A percentile compares a stretch with the other conserved stretches of the same genome.
Conservation (phyloP, 352 stramenopile genomes). For the Phytophthora pseudosyringae region DNA sequence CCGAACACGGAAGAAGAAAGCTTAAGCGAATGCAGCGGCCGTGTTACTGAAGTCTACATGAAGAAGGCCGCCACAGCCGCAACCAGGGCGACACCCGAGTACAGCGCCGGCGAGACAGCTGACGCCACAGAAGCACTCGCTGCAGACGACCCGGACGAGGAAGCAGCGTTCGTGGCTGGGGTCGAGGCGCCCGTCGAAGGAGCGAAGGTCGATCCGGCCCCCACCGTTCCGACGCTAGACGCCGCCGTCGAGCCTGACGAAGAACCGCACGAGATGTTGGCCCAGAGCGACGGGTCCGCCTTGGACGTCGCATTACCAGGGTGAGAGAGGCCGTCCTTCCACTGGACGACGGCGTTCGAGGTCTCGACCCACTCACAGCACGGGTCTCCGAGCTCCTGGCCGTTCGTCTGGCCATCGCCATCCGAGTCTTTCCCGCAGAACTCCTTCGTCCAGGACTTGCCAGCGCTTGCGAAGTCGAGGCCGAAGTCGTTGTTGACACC, state of each 20-base stretch:
- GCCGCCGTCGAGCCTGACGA: constrained; percentile 16
- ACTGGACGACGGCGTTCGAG: constrained; percentile 31
- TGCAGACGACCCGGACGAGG: constrained; percentile 10
- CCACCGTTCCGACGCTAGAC: constrained; percentile 17
- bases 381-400: constrained; percentile 84
- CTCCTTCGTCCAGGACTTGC: constrained; percentile 37
- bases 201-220: constrained; percentile 16
- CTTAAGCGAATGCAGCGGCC: background rate
- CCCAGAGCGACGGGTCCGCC: constrained; percentile 38
- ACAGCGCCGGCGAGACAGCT: constrained; percentile 15
- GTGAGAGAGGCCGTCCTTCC: constrained; percentile 39
- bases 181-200: constrained; percentile 7
- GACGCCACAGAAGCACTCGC: constrained; percentile 15
- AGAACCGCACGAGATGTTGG: constrained; percentile 28
- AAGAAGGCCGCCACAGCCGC: constrained; percentile 14
- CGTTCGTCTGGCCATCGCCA: constrained; percentile 83
- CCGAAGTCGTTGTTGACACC: constrained; percentile 42
- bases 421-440: constrained; percentile 85
- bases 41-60: constrained; percentile 18
- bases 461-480: constrained; percentile 19
- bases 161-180: background rate
- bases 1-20: background rate
- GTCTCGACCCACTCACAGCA: constrained; percentile 65
- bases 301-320: constrained; percentile 34
- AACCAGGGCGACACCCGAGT: constrained; percentile 17